Evolutionary conservation across 2,329 filamentous ascomycete species (phyloP), one percentile per base, ranked within the genome.

Genomic region (Salinomyces thailandicus): DNA sequence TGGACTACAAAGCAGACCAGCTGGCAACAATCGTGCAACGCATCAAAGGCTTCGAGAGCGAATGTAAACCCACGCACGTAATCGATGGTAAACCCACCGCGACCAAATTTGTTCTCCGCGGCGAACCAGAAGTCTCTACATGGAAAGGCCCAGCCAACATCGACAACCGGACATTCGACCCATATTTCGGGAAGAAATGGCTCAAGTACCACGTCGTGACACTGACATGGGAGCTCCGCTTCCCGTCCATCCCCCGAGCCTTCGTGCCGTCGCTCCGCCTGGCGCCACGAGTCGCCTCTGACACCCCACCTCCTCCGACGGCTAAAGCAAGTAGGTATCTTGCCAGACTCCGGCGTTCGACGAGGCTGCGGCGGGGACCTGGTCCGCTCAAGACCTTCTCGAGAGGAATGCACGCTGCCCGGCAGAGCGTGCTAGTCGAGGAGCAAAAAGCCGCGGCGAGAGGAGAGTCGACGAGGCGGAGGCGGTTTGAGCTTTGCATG

Each of bases 111-210:
- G 39, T 42, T 8, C 35, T 48, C 4, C 14, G 8, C 2, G 31
- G 31, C 6, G 12, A 33, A 5, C 51, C 48, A 4, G 39, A 54
- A 13, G 49, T 56, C 2, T 62, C 49, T 13, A 47, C 48, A 8
- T 72, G 69, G 69, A 62, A 49, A 1, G 69, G 69, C 0, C 58
- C 58, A 9, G 65, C 66, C n/a, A 59, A 56, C 1, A 64, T 67
- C 58, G 46, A 59, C 4, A 33, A 44, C 0, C 2, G 43, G 18
- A 53, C 59, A 5, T 70, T 66, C 62, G 7, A 57, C 1, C 57
- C 64, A 1, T 68, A 72, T 42, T 66, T 69, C 46, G 52, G 52
- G 0, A 46, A 53, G 13, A 50, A 54, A 0, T 49, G 47, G 12
- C 53, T 72, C 6, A 58, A 68, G 15, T 71, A 69, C 38, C 63